These are phyloP conservation scores for Fusarium praegraminearum DNA, from an alignment of 2,329 filamentous ascomycete genomes.

Conservation along the genomic window DNA sequence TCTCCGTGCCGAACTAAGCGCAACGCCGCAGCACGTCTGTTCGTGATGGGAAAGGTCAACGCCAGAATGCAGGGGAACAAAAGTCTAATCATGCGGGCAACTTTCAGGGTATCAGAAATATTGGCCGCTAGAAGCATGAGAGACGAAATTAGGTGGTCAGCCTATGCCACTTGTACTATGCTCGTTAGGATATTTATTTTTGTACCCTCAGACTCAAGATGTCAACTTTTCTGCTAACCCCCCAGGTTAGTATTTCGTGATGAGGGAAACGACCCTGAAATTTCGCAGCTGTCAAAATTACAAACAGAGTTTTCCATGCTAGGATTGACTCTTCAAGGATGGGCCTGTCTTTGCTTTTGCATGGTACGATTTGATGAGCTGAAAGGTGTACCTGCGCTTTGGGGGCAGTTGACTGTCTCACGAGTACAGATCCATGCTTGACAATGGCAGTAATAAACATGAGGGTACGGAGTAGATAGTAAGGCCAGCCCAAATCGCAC, in stretches of 20 bases:
- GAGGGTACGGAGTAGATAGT: background rate
- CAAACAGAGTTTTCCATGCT: background rate
- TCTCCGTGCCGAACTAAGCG: conserved; percentile 11
- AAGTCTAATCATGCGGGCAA: conserved; percentile 8
- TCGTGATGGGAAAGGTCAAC: background rate
- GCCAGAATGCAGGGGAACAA: background rate
- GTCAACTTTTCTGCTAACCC: no score
- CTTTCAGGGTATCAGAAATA: background rate
- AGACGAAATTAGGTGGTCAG: no score
- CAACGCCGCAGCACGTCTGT: background rate
- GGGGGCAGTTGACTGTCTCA: background rate
- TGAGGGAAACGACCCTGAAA: background rate
- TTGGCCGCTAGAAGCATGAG: no score
- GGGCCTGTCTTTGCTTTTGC: background rate
- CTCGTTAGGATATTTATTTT: no score
- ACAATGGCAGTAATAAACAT: background rate
- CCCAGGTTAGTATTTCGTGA: background rate
- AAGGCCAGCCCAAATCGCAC: background rate
- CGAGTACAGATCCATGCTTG: background rate
- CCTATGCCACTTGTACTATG: no score
- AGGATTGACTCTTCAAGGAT: background rate
- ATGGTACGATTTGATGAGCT: background rate
- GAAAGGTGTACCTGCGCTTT: no score
- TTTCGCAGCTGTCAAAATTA: background rate
- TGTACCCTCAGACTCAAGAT: no score